Evolutionary conservation across 257 asterid genomes (phyloP), one percentile per base, ranked within the genome.

Genomic region (Nicotiana attenuata): DNA sequence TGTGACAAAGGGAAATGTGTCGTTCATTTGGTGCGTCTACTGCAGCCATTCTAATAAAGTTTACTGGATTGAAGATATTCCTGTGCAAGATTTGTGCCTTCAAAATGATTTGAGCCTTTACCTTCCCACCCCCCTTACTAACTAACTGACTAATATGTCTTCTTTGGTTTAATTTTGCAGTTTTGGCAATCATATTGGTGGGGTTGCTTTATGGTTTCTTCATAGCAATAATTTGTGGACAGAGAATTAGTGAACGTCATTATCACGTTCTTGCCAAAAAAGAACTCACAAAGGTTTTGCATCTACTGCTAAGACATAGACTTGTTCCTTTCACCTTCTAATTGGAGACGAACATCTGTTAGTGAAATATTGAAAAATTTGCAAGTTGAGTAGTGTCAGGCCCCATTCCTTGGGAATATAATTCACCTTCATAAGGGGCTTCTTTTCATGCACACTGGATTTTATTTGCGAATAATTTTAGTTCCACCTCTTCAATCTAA

Each of bases 121-220:
- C 61, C 31, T 41, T 41, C 50, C 50, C 50, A 41, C 9, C 50
- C 38, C 13, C 61, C 61, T 47, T 6, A 14, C 33, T 45, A 73
- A 47, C 76, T 63, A 76, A 57, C 81, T 13, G 7, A 31, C 29
- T 80, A 65, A 60, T 71, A 13, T 31, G 61, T 67, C 73, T 81
- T 73, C 33, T 52, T 55, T 55, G 77, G 63, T 73, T 55, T 29
- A 45, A 66, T 56, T 85, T 76, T 80, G 89, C 95, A 94, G 99
- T 94, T 84, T 83, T 96, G 88, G 98, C 99, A 77, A 92, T 96
- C 85, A 88, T 96, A 85, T 85, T 96, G 93, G 99, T 96, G 86
- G 98, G 99, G 28, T 89, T 96, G 92, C 97, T 96, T 28, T 96
- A 96, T 87, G 99, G 99, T 77, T 94, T 94, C 97, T 94, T 96